Base-by-base conservation (phyloP, 371 early-diverging fungal genomes). In the Entomophthora muscae region DNA sequence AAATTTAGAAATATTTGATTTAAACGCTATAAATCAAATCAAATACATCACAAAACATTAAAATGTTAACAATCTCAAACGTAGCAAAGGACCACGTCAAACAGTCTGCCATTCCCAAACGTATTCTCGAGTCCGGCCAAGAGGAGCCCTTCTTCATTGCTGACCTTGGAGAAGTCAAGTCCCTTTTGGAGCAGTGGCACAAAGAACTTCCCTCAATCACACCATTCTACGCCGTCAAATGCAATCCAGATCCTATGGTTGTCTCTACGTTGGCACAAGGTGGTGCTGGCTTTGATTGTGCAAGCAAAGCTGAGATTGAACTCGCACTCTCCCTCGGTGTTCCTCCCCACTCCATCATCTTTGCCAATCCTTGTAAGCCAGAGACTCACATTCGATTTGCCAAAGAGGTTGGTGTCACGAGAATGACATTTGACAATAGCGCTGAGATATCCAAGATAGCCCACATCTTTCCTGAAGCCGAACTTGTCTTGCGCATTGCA, bases 311-410 rank as follows among this genome's bases (percentile, higher is more conserved):
- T 52, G 98, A 98, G 78, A 88, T 96, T 61, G 83, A 90, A 66
- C 79, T 81, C 60, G 88, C 87, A 53, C 78, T 95, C 63, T 76
- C 80, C 32, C 70, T 82, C 54, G 93, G 93, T 63, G 88, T 85
- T 1, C 81, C 81, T 54, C 78, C 94, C 22, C 71, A 71, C 32
- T 79, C 86, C 60, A 87, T 98, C 69, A 94, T 98, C 70, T 98
- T 91, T 66, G 98, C 98, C 66, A 95, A 97, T 75, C 98, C 98
- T 33, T 96, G 97, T 82, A 98, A 98, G 78, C 93, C 91, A 67
- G 80, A 84, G 24, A 93, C 95, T 17, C 93, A 90, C 72, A 83
- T 98, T 69, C 87, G 88, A 62, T 92, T 79, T 68, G 92, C 96
- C 12, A 73, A 76, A 24, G 75, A 77, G 56, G 78, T 82, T 58